Base-by-base conservation (phyloP, 192 early-diverging fungal species). In the Ambispora gerdemannii region DNA sequence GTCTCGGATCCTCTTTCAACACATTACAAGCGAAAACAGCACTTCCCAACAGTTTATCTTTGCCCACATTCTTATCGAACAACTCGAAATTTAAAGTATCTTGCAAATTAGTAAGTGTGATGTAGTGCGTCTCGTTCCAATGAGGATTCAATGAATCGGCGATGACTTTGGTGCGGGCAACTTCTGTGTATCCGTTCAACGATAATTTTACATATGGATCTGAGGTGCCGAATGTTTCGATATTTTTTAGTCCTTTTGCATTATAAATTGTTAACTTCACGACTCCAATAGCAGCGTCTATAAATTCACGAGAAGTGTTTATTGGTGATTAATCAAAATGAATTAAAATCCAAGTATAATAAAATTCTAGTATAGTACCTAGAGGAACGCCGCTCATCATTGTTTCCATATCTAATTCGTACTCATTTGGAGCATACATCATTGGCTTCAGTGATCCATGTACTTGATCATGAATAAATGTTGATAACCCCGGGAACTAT, bases 161-260 rank as follows among this genome's bases (percentile, higher is more conserved):
- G 53, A 93, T 85, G 3, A 76, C 75, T 31, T 82, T 84, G 0
- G 94, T 93, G 8, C 82, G 70, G 15, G 74, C 85, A 2, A 90
- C 62, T 32, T 81, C 84, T 61, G 83, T 83, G 13, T 87, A 86
- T 56, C 90, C 89, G 58, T 87, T 90, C 64, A 95, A 78, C 10
- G 81, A 85, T 58, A 98, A 78, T 13, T 75, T 78, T 55, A 90
- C 81, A 72, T 93, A 96, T 27, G 97, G 97, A 76, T 99, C 97
- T 22, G 90, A 86, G 67, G 85, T 90, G 71, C 94, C 93, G 63
- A 95, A 87, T 19, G 91, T 78, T 75, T 97, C 97, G 27, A 82
- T 78, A 77, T 97, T 97, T 76, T 88, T 91, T 62, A 99, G 76
- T 7, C 84, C 84, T 52, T 87, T 89, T 24, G 91, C 97, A 36